Evolutionary conservation across 768 basidiomycete species (phyloP).

Genomic region (Boletus pseudo-olivaceus): DNA sequence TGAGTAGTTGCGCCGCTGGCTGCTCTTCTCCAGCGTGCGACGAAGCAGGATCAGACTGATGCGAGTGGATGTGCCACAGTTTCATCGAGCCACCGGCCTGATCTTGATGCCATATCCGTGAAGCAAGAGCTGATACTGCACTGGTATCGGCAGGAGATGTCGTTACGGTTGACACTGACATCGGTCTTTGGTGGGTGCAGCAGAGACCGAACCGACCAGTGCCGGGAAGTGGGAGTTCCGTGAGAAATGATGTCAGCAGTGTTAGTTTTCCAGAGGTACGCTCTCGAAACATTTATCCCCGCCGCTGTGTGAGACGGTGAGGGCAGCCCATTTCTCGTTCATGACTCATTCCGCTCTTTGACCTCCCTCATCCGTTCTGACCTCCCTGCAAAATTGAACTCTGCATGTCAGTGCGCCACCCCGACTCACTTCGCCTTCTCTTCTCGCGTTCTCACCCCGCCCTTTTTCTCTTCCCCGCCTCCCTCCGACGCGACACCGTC

Average conservation of each 20-base stretch:
- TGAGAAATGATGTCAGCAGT: conserved; percentile 14
- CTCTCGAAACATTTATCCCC: conserved; percentile 4
- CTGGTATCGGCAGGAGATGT: too few relatives aligned
- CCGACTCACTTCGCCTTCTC: neutral
- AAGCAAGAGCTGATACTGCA: too few relatives aligned
- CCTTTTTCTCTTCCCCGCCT: neutral
- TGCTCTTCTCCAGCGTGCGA: too few relatives aligned
- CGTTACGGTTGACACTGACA: too few relatives aligned
- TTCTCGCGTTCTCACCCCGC: neutral
- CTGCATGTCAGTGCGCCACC: conserved; percentile 11
- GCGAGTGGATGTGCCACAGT: too few relatives aligned
- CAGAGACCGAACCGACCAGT: too few relatives aligned
- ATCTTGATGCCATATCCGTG: too few relatives aligned
- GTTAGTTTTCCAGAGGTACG: neutral
- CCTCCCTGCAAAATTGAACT: neutral
- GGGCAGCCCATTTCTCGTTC: conserved; percentile 1
- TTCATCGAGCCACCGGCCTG: too few relatives aligned
- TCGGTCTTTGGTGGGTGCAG: too few relatives aligned
- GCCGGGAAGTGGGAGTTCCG: neutral
- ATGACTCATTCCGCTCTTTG: conserved; percentile 7
- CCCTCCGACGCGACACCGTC: neutral
- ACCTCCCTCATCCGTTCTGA: neutral
- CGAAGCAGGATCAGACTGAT: too few relatives aligned
- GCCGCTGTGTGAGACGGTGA: conserved; percentile 21
- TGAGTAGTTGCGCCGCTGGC: too few relatives aligned